A percentile compares a stretch with the other conserved stretches of the same genome.
phyloP scores from a whole-genome alignment of 1,139 yeast genomes.

The Zygosaccharomyces pseudobailii region DNA sequence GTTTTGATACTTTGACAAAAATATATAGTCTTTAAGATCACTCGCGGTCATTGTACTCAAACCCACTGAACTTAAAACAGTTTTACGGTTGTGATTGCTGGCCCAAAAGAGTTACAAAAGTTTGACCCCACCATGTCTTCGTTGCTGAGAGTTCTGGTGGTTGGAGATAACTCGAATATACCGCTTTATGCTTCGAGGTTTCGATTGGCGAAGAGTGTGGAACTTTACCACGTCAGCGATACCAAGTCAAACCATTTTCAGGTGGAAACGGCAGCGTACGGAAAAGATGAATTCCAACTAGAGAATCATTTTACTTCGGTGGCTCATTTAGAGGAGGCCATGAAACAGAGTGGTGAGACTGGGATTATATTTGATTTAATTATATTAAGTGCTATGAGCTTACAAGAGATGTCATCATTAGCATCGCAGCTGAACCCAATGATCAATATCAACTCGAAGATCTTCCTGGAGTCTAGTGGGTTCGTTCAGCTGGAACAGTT shows the following conservation, averaged over 20 bases:
- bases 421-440: constrained; percentile 37
- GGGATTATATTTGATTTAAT: constrained; percentile 43
- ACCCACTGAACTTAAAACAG: not conserved
- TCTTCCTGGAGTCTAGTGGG: constrained; percentile 65
- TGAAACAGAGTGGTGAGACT: constrained; percentile 8
- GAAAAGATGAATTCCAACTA: constrained; percentile 23
- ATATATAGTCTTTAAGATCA: not conserved
- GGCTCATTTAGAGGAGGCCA: constrained; percentile 15
- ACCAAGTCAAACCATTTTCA: constrained; percentile 17
- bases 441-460: constrained; percentile 41
- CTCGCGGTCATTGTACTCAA: not conserved
- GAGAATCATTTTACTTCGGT: constrained; percentile 25
- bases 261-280: constrained; percentile 27
- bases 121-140: constrained; percentile 10
- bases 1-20: not conserved
- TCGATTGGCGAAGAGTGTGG: constrained; percentile 32
- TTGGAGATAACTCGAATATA: constrained; percentile 32
- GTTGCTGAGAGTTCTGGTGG: constrained; percentile 26
- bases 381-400: constrained; percentile 42
- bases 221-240: constrained; percentile 29
- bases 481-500: constrained; percentile 70
- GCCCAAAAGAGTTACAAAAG: not conserved
- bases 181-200: constrained; percentile 32
- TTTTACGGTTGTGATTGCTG: not conserved
- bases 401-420: constrained; percentile 44